Evolutionary conservation across 2,329 filamentous ascomycete genomes (phyloP).

Genomic region (Fusarium albidum): DNA sequence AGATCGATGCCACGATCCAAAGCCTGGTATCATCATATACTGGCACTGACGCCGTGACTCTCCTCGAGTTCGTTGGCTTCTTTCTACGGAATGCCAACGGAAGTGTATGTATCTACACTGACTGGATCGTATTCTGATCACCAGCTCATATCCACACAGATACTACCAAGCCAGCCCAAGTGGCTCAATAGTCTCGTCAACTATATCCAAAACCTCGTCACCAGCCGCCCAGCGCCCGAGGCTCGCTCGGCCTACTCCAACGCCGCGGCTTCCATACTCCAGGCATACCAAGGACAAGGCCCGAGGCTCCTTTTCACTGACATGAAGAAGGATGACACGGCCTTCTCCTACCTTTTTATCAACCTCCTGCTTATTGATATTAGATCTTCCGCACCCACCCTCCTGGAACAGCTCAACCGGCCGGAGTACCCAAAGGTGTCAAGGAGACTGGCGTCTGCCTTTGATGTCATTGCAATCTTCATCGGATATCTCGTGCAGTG

Average conservation of each 20-base stretch:
- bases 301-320: slow-evolving; percentile 62
- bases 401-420: slow-evolving; percentile 66
- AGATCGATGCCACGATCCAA: slow-evolving; percentile 58
- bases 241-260: slow-evolving; percentile 68
- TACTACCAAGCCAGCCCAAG: slow-evolving; percentile 56
- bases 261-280: slow-evolving; percentile 64
- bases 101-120: slow-evolving; percentile 50
- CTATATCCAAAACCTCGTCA: slow-evolving; percentile 62
- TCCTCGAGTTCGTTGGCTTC: slow-evolving; percentile 64
- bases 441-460: slow-evolving; percentile 65
- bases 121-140: not conserved
- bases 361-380: slow-evolving; percentile 73
- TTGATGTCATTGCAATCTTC: slow-evolving; percentile 69
- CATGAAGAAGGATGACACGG: slow-evolving; percentile 53
- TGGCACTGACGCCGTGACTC: slow-evolving; percentile 66
- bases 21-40: slow-evolving; percentile 62
- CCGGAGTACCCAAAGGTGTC: slow-evolving; percentile 60
- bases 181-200: slow-evolving; percentile 61
- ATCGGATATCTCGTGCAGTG: slow-evolving; percentile 64
- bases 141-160: slow-evolving; percentile 45
- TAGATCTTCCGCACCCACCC: slow-evolving; percentile 66
- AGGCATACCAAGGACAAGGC: slow-evolving; percentile 58
- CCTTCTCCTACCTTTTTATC: slow-evolving; percentile 69
- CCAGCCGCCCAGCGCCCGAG: slow-evolving; percentile 61
- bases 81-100: slow-evolving; percentile 59